Conservation (phyloP, 1,139 yeast species). For the Wickerhamomyces sp. region DNA sequence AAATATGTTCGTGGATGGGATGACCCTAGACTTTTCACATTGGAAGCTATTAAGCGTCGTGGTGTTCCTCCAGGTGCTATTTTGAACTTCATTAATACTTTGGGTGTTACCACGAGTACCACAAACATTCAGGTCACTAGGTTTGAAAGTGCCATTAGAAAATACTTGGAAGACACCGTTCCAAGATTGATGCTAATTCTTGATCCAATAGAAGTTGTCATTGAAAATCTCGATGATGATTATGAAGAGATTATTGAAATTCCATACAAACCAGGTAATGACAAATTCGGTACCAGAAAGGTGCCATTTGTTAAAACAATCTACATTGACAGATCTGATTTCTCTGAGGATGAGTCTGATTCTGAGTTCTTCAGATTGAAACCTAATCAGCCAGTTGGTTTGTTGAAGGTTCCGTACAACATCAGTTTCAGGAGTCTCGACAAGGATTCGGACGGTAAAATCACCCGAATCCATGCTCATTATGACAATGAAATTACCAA, state of each 20-base stretch:
- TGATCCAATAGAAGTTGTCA: conserved; percentile 77
- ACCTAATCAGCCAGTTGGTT: conserved; percentile 89
- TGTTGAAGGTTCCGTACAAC: conserved; percentile 85
- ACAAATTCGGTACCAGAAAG: conserved; percentile 64
- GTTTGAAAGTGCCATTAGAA: conserved; percentile 85
- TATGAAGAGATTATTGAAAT: conserved; percentile 64
- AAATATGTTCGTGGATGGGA: conserved; percentile 92
- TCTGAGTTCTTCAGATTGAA: conserved; percentile 79
- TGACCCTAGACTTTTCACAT: conserved; percentile 93
- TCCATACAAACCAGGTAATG: conserved; percentile 87
- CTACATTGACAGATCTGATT: conserved; percentile 84
- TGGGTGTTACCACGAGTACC: conserved; percentile 93
- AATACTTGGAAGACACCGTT: conserved; percentile 81
- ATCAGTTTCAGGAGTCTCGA: conserved; percentile 69
- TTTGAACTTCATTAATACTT: conserved; percentile 83
- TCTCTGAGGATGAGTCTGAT: conserved; percentile 62
- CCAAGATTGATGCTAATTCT: conserved; percentile 94
- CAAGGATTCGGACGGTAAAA: conserved; percentile 55
- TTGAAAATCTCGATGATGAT: conserved; percentile 79
- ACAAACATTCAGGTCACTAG: conserved; percentile 87
- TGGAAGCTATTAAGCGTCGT: conserved; percentile 92
- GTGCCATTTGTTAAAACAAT: conserved; percentile 73
- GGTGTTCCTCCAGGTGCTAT: conserved; percentile 99
- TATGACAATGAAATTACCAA: conserved; percentile 62
- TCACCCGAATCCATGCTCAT: conserved; percentile 68